Evolutionary conservation across 73 alveolate species (phyloP).

Genomic region (Paramecium caudatum): DNA sequence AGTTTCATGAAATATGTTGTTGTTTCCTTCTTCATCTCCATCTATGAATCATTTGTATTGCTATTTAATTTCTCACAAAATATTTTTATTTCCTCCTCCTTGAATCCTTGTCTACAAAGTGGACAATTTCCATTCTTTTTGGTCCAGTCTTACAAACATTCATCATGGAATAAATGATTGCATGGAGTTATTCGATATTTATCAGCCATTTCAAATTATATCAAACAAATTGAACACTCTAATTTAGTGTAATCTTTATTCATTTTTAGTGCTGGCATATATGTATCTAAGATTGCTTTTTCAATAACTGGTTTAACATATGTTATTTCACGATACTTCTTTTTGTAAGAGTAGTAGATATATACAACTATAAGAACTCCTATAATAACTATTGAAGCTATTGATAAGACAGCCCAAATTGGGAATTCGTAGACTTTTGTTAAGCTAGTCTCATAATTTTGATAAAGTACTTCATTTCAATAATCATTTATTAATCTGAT

Average conservation of each 20-base stretch:
- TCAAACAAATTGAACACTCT: constrained; percentile 32
- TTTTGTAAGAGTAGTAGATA: constrained; percentile 7
- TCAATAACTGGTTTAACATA: constrained; percentile 10
- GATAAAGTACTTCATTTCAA: no score
- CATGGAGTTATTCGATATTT: constrained; percentile 38
- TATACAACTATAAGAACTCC: neutral
- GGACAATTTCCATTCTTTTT: constrained; percentile 27
- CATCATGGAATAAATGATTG: constrained; percentile 30
- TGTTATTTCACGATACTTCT: neutral
- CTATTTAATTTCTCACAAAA: neutral
- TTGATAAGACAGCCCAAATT: constrained; percentile 33
- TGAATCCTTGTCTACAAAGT: constrained; percentile 1
- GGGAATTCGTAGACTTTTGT: no score
- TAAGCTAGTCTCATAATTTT: no score
- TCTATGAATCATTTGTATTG: neutral
- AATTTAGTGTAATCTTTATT: neutral
- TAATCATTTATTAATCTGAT: no score
- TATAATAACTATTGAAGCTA: neutral
- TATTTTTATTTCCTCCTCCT: neutral
- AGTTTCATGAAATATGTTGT: neutral
- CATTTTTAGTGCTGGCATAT: constrained; percentile 11
- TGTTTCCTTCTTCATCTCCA: neutral
- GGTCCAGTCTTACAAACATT: constrained; percentile 40
- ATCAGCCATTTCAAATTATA: neutral
- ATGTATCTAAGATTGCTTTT: neutral